Conservation (phyloP, 352 stramenopile species). For the Peronospora destructor region DNA sequence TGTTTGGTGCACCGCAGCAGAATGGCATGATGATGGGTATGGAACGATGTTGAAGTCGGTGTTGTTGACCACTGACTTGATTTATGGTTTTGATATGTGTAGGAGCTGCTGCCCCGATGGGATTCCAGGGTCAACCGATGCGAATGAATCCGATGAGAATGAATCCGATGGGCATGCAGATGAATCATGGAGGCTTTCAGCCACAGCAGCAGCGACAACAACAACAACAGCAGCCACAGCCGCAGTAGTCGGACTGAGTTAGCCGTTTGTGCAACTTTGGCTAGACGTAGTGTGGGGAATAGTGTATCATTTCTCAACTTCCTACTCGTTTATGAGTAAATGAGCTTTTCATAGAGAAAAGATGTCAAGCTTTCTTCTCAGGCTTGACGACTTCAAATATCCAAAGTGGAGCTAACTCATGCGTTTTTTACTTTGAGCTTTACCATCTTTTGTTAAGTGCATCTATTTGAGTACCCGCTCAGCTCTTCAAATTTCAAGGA, state of each 20-base stretch:
- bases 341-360: slow-evolving; percentile 24
- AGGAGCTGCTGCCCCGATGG: slow-evolving; percentile 38
- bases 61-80: background rate
- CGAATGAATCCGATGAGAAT: slow-evolving; percentile 61
- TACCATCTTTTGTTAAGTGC: background rate
- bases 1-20: slow-evolving; percentile 33
- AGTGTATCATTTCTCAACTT: slow-evolving; percentile 21
- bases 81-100: slow-evolving; percentile 3
- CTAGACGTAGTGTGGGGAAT: slow-evolving; percentile 25
- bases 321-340: background rate
- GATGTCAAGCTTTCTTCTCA: slow-evolving; percentile 2
- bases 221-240: slow-evolving; percentile 25
- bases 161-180: slow-evolving; percentile 53
- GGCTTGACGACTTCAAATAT: slow-evolving; percentile 11
- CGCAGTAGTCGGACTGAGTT: slow-evolving; percentile 48
- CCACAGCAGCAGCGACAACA: slow-evolving; percentile 31
- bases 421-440: slow-evolving; percentile 6
- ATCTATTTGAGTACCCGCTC: too few relatives aligned
- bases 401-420: slow-evolving; percentile 21
- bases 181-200: slow-evolving; percentile 54
- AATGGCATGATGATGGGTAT: slow-evolving; percentile 63
- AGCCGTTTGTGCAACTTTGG: slow-evolving; percentile 78
- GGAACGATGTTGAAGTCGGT: slow-evolving; percentile 1
- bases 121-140: slow-evolving; percentile 46
- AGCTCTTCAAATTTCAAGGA: too few relatives aligned